These are phyloP conservation scores for Aspergillus pseudoviridinutans DNA, from an alignment of 2,329 filamentous ascomycete species.

Conservation along the genomic window DNA sequence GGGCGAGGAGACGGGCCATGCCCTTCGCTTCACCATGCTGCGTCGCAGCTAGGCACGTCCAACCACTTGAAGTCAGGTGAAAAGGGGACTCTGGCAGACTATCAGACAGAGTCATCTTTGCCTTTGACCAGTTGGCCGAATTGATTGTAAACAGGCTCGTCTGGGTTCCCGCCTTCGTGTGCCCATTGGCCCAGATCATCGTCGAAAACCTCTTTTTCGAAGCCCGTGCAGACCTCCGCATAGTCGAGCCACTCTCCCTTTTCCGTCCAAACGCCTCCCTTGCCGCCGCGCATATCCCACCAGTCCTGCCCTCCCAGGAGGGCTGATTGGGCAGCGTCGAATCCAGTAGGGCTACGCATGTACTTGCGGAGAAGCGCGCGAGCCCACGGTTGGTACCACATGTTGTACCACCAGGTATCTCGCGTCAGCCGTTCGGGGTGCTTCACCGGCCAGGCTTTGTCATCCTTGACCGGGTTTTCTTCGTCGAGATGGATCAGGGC, in stretches of 20 bases:
- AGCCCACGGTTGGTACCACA: conserved; percentile 49
- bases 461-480: conserved; percentile 20
- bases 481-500: conserved; percentile 42
- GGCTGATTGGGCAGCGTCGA: conserved; percentile 41
- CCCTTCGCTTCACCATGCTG: not conserved
- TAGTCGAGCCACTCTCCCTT: conserved; percentile 48
- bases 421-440: conserved; percentile 6
- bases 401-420: conserved; percentile 39
- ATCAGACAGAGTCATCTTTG: conserved; percentile 20
- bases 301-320: conserved; percentile 45
- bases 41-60: not conserved
- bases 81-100: not conserved
- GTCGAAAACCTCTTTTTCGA: conserved; percentile 45
- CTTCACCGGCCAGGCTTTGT: not conserved
- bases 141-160: conserved; percentile 35
- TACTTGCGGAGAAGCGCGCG: conserved; percentile 50
- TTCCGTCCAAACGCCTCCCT: conserved; percentile 53
- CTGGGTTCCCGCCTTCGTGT: conserved; percentile 29
- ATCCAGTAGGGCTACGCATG: conserved; percentile 42
- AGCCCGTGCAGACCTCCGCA: conserved; percentile 45
- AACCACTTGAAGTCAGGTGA: not conserved
- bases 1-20: not conserved
- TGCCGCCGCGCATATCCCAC: conserved; percentile 50
- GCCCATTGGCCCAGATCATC: conserved; percentile 45
- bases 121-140: conserved; percentile 36